A percentile compares a stretch with the other conserved stretches of the same genome.
Conservation (phyloP, 2,329 filamentous ascomycete genomes). For the Fusarium acutatum region DNA sequence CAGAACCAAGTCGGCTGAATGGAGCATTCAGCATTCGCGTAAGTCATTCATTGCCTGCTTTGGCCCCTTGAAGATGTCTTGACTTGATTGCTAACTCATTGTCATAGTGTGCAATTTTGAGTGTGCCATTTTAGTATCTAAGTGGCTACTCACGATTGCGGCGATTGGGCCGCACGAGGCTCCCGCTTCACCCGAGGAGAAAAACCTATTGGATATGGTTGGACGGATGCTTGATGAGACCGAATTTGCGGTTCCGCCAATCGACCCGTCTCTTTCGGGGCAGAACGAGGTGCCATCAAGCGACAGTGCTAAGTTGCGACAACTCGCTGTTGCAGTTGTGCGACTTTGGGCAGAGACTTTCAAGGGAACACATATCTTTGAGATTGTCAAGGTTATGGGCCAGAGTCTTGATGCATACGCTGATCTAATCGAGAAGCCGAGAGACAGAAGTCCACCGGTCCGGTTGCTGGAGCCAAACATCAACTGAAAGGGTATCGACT, state of each 20-base stretch:
- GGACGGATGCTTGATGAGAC: constrained; percentile 69
- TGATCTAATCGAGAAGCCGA: constrained; percentile 63
- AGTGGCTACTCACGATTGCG: constrained; percentile 66
- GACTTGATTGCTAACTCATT: constrained; percentile 22
- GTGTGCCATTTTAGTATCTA: constrained; percentile 67
- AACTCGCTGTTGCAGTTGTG: constrained; percentile 66
- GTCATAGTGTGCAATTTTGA: constrained; percentile 65
- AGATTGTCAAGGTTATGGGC: constrained; percentile 67
- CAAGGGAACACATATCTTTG: constrained; percentile 68
- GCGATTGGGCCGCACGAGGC: constrained; percentile 60
- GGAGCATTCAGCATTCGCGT: constrained; percentile 71
- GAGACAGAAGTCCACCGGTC: constrained; percentile 52
- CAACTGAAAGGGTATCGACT: constrained; percentile 5
- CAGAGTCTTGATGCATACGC: constrained; percentile 65
- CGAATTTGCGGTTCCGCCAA: constrained; percentile 65
- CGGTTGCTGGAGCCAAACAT: constrained; percentile 38
- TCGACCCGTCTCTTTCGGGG: constrained; percentile 63
- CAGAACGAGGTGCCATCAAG: constrained; percentile 55
- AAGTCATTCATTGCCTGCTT: constrained; percentile 45
- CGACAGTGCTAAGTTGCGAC: constrained; percentile 61
- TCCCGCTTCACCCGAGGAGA: constrained; percentile 61
- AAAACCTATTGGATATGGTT: constrained; percentile 63
- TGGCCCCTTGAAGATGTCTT: background rate
- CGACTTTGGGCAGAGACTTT: constrained; percentile 70
- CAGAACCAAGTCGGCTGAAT: constrained; percentile 67